These are phyloP conservation scores for Teratosphaeriaceae sp. DNA, from an alignment of 2,329 filamentous ascomycete species.

Conservation along the genomic window DNA sequence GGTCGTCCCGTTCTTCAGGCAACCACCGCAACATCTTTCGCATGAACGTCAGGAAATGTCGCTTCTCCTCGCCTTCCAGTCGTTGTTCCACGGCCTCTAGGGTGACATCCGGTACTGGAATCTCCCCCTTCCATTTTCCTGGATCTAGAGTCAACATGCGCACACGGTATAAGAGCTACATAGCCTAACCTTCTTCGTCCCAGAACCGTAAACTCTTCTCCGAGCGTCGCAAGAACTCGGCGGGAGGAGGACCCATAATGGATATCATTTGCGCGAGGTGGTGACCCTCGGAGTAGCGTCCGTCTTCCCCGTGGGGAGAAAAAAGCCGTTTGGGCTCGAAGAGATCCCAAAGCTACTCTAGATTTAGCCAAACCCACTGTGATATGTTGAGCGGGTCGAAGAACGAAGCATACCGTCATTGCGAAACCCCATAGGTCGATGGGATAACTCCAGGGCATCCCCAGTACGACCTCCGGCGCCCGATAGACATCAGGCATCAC, in stretches of 20 bases:
- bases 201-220: conserved; percentile 13
- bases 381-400: no score
- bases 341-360: conserved; percentile 32
- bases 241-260: conserved; percentile 21
- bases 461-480: conserved; percentile 34
- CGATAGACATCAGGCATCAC: conserved; percentile 32
- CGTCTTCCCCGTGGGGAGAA: conserved; percentile 14
- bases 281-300: conserved; percentile 20
- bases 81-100: conserved; percentile 16
- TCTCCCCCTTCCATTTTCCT: conserved; percentile 19
- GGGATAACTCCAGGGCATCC: conserved; percentile 29
- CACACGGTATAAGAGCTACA: conserved; percentile 17
- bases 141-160: conserved; percentile 13
- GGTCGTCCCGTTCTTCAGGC: conserved; percentile 25
- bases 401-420: conserved; percentile 31
- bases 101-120: conserved; percentile 8
- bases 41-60: conserved; percentile 26
- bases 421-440: conserved; percentile 36
- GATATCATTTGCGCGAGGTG: conserved; percentile 23
- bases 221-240: conserved; percentile 17
- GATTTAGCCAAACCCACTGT: no score
- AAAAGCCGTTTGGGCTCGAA: conserved; percentile 32
- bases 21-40: conserved; percentile 32
- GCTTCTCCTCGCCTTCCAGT: conserved; percentile 11
- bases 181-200: conserved; percentile 19